Base-by-base conservation (phyloP, 306 rosid species). In the Corylus heterophylla region DNA sequence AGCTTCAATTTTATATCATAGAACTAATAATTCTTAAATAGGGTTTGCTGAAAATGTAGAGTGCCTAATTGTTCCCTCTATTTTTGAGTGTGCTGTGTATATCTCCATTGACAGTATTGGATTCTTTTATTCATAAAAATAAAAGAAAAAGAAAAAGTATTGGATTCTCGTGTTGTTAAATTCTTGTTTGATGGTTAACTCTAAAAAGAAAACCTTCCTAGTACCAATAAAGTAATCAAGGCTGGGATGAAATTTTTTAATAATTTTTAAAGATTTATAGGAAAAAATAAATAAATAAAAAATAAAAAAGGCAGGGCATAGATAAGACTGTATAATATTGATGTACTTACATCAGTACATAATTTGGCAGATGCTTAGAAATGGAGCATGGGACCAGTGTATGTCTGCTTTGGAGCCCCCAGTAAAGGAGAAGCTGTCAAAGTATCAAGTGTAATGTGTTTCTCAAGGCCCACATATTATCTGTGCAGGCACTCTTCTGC, bases 361-460 rank as follows among this genome's bases (percentile, higher is more conserved):
- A 50, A 68, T 44, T 47, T 78, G 78, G 52, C 89, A 96, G 99
- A 93, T 96, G 99, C 93, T 96, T 81, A 86, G 83, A 59, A 89
- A 90, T 86, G 99, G 98, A 84, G 98, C 92, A 1, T 96, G 99
- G 99, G 99, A 96, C 79, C 99, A 96, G 85, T 93, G 93, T 66
- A 90, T 89, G 94, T 90, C 99, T 79, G 92, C 94, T 73, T 88
- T 96, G 91, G 99, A 91, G 85, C 93, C 98, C 55, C 88, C 91
- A 14, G 84, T 89, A 74, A 93, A 88, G 94, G 98, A 93, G 72
- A 88, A 87, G 88, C 93, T 96, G 68, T 96, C 96, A 64, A 90
- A 91, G 84, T 96, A 93, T 92, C 94, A 85, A 89, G 91, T 93
- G 62, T 96, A 86, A 82, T 76, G 42, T 17, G 58, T 49, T 48